A percentile compares a stretch with the other conserved stretches of the same genome.
Conservation (phyloP, 805 yeast genomes). For the Teunomyces atbi region DNA sequence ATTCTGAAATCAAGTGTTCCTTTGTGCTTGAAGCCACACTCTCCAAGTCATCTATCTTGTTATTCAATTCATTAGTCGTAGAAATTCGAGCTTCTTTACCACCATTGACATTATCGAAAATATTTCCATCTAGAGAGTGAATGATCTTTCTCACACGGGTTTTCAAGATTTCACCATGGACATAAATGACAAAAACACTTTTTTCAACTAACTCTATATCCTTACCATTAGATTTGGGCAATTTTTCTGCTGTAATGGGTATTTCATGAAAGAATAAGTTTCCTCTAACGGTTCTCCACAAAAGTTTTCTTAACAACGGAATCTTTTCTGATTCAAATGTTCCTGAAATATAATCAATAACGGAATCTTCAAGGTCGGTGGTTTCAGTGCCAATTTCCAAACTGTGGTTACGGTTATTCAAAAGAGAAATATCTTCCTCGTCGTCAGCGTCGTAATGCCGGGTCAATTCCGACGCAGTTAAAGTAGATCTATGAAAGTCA, state of each 20-base stretch:
- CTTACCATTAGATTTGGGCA: conserved; percentile 11
- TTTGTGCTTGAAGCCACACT: conserved; percentile 34
- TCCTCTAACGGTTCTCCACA: conserved; percentile 45
- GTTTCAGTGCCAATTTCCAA: conserved; percentile 24
- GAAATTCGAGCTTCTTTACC: conserved; percentile 22
- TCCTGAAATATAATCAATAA: conserved; percentile 36
- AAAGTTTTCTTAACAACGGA: conserved; percentile 35
- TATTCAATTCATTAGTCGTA: conserved; percentile 30
- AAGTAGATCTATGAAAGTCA: conserved; percentile 29
- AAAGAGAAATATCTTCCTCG: conserved; percentile 29
- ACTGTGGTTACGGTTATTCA: conserved; percentile 19
- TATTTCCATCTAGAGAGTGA: conserved; percentile 37
- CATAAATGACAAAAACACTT: conserved; percentile 37
- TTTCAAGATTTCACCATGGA: conserved; percentile 40
- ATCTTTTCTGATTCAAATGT: conserved; percentile 35
- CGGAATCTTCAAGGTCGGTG: conserved; percentile 19
- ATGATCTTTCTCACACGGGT: conserved; percentile 35
- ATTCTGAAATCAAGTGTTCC: conserved; percentile 37
- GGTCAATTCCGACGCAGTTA: conserved; percentile 7
- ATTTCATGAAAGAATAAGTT: conserved; percentile 40
- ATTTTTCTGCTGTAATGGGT: conserved; percentile 25
- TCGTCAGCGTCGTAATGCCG: conserved; percentile 17
- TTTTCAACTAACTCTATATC: conserved; percentile 24
- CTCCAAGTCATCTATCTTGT: conserved; percentile 29
- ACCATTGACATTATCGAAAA: conserved; percentile 38